Conservation (phyloP, 139 green algal species). For the Picochlorum costavermella region DNA sequence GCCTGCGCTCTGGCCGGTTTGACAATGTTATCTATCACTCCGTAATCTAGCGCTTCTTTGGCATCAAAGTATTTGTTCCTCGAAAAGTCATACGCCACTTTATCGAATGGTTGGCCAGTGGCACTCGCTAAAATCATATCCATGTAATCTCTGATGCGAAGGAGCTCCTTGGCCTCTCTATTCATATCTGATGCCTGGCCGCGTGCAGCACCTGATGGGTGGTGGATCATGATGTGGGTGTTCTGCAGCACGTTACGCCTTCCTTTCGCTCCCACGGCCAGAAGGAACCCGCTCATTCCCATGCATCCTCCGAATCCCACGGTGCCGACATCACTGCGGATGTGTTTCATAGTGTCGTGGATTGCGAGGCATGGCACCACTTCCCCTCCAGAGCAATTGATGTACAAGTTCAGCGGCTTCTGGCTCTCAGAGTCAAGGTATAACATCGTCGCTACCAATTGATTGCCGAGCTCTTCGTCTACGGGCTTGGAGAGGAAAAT, state of each 20-base stretch:
- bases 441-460: constrained; percentile 85
- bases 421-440: constrained; percentile 82
- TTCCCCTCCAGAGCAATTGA: constrained; percentile 80
- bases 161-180: constrained; percentile 91
- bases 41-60: constrained; percentile 63
- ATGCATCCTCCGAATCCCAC: constrained; percentile 92
- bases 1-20: constrained; percentile 13
- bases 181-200: constrained; percentile 95
- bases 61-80: constrained; percentile 64
- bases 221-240: constrained; percentile 94
- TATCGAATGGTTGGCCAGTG: constrained; percentile 77
- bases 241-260: constrained; percentile 84
- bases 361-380: constrained; percentile 87
- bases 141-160: constrained; percentile 87
- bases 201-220: constrained; percentile 80
- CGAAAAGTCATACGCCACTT: constrained; percentile 52
- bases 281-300: constrained; percentile 94
- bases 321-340: constrained; percentile 81
- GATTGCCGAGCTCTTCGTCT: constrained; percentile 83
- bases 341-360: constrained; percentile 95
- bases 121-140: constrained; percentile 60
- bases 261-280: constrained; percentile 85
- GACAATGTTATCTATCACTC: constrained; percentile 58
- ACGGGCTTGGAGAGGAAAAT: constrained; percentile 79
- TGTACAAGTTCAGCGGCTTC: constrained; percentile 84